phyloP scores from a whole-genome alignment of 2,329 filamentous ascomycete genomes.

The Diaporthe sp. region DNA sequence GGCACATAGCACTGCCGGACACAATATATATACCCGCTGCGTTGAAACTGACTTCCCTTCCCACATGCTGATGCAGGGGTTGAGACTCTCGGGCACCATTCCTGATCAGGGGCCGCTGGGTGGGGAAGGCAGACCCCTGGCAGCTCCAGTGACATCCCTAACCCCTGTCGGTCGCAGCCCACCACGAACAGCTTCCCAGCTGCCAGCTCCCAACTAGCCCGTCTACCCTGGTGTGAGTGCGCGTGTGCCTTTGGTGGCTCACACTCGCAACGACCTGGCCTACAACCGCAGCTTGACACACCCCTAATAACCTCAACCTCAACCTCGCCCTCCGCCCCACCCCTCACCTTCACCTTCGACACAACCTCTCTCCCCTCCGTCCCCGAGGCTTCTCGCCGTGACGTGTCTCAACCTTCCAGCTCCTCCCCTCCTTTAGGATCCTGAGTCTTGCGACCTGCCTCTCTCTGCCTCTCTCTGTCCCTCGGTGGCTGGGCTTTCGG shows the following conservation, averaged over 20 bases:
- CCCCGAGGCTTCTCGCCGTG: conserved; percentile 24
- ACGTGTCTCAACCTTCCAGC: conserved; percentile 22
- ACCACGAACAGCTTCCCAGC: conserved; percentile 24
- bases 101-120: conserved; percentile 23
- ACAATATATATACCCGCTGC: neutral
- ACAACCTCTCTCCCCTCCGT: conserved; percentile 15
- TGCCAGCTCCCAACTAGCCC: conserved; percentile 21
- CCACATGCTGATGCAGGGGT: conserved; percentile 29
- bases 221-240: neutral
- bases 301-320: conserved; percentile 24
- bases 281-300: conserved; percentile 22
- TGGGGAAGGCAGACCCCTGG: conserved; percentile 26
- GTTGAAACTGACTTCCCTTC: conserved; percentile 1
- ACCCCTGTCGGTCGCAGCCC: conserved; percentile 31
- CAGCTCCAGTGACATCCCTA: conserved; percentile 25
- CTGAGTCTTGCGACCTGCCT: conserved; percentile 24
- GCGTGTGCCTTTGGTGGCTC: conserved; percentile 21
- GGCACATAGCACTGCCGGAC: too few species aligned
- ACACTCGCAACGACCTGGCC: neutral
- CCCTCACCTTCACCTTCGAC: conserved; percentile 17
- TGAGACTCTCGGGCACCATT: conserved; percentile 28
- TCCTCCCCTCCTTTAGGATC: conserved; percentile 22
- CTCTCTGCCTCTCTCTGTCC: conserved; percentile 20
- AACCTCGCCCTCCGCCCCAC: conserved; percentile 15
- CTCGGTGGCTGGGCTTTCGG: conserved; percentile 28